Evolutionary conservation across 495 filamentous ascomycete genomes (phyloP), one percentile per base, ranked within the genome.

Genomic region (Xylaria longipes): DNA sequence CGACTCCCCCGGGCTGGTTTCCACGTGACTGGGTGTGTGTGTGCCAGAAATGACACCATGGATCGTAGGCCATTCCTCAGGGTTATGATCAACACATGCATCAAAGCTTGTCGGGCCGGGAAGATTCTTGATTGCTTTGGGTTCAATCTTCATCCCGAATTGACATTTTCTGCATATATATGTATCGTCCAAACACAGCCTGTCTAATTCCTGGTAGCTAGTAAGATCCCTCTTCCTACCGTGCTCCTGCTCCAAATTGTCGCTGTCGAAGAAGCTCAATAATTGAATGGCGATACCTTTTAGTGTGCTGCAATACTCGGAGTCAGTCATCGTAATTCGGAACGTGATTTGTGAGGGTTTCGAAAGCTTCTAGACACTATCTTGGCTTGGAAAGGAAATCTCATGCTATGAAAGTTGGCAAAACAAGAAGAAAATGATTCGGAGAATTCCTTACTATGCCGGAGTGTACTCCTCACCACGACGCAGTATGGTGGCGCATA

Each of bases 201-300:
- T 25, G 35, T 68, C 48, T 6, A 8, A 6, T 3, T 27, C 41
- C 39, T 35, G 57, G 52, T 58, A 72, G 0, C 0, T 9, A 8
- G 43, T 35, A 25, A 77, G 52, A 3, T 52, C 20, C 35, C 37
- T 20, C n/a, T 17, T 65, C 1, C 3, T n/a, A 1, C 69, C 71
- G 31, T 66, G 7, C 4, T 77, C 75, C 64, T 87, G 84, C 65
- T 86, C 85, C 22, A 87, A 45, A 54, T 68, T 77, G 72, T 87
- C 83, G 71, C 87, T 85, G 72, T 85, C 81, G 81, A 91, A 85
- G 83, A 91, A 87, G 81, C 86, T 90, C 75, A 91, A 83, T 48
- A 88, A 75, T 75, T 89, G 85, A 68, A 88, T 83, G 56, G 78
- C 78, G 70, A 86, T 84, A 31, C 82, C 80, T 72, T 84, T 85